Conservation (phyloP, 2,329 filamentous ascomycete species). For the Ilyonectria destructans region DNA sequence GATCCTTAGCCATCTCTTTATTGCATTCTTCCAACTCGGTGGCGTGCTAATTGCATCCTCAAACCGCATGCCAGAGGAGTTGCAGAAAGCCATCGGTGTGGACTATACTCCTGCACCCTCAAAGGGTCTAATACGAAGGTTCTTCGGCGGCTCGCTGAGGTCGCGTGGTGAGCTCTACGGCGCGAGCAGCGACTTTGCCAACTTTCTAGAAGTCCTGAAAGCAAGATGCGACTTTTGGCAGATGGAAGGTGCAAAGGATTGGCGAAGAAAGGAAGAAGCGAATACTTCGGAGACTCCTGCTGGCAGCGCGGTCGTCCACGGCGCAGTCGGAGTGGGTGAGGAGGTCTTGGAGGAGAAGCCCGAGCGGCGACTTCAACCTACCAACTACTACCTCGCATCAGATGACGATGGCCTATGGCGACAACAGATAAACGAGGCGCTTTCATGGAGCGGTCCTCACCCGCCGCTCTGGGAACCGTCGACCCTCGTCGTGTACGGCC, state of each 20-base stretch:
- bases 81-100: slow-evolving; percentile 82
- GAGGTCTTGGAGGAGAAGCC: slow-evolving; percentile 32
- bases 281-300: slow-evolving; percentile 25
- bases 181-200: slow-evolving; percentile 80
- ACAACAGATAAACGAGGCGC: slow-evolving; percentile 40
- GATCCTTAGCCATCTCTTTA: slow-evolving; percentile 84
- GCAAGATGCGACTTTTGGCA: slow-evolving; percentile 88
- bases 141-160: slow-evolving; percentile 59
- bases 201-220: slow-evolving; percentile 83
- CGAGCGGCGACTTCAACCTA: slow-evolving; percentile 46
- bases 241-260: slow-evolving; percentile 84
- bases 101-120: slow-evolving; percentile 74
- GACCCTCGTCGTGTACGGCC: slow-evolving; percentile 73
- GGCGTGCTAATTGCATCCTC: slow-evolving; percentile 86
- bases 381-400: slow-evolving; percentile 50
- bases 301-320: slow-evolving; percentile 6
- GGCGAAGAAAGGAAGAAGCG: slow-evolving; percentile 71
- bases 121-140: slow-evolving; percentile 66
- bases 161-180: slow-evolving; percentile 68
- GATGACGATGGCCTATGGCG: slow-evolving; percentile 52
- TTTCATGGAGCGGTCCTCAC: slow-evolving; percentile 42
- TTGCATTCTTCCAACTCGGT: slow-evolving; percentile 85
- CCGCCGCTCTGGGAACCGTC: slow-evolving; percentile 60
- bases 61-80: slow-evolving; percentile 87
- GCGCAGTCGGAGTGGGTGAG: slow-evolving; percentile 4